phyloP scores from a whole-genome alignment of 768 basidiomycete genomes.

The Naganishia antarctica region DNA sequence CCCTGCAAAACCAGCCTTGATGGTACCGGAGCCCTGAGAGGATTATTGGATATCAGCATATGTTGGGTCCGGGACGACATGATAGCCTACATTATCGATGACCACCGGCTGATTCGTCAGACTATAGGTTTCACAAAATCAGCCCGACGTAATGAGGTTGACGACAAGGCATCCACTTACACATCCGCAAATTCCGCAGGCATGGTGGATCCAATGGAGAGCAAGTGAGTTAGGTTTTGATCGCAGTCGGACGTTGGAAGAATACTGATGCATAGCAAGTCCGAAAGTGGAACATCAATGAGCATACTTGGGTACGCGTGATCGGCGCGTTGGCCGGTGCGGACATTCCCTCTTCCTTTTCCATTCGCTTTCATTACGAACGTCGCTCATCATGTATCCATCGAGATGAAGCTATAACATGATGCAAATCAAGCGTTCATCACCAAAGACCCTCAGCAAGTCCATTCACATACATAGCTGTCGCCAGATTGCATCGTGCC shows the following conservation, averaged over 20 bases:
- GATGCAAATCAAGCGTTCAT: too few species aligned
- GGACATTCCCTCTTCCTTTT: not conserved
- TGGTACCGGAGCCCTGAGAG: slow-evolving; percentile 88
- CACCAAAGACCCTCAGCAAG: too few species aligned
- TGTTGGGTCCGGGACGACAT: not conserved
- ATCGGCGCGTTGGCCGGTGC: not conserved
- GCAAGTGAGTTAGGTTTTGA: too few species aligned
- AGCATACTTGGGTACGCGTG: not conserved
- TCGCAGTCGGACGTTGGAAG: too few species aligned
- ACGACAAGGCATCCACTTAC: slow-evolving; percentile 31
- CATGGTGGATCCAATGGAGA: slow-evolving; percentile 30
- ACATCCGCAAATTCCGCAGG: slow-evolving; percentile 49
- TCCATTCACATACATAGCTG: too few species aligned
- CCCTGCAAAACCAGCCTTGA: slow-evolving; percentile 98
- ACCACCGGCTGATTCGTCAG: slow-evolving; percentile 98
- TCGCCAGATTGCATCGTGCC: not conserved
- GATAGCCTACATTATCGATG: slow-evolving; percentile 79
- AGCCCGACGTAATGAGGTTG: not conserved
- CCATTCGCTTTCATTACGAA: not conserved
- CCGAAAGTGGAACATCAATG: slow-evolving; percentile 15
- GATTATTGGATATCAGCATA: not conserved
- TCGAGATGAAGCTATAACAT: too few species aligned
- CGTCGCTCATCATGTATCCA: too few species aligned
- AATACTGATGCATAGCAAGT: not conserved
- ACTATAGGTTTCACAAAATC: slow-evolving; percentile 32